Evolutionary conservation across 202 grass and related monocot genomes (phyloP), one percentile per base, ranked within the genome.

Genomic region (Panicum hallii): DNA sequence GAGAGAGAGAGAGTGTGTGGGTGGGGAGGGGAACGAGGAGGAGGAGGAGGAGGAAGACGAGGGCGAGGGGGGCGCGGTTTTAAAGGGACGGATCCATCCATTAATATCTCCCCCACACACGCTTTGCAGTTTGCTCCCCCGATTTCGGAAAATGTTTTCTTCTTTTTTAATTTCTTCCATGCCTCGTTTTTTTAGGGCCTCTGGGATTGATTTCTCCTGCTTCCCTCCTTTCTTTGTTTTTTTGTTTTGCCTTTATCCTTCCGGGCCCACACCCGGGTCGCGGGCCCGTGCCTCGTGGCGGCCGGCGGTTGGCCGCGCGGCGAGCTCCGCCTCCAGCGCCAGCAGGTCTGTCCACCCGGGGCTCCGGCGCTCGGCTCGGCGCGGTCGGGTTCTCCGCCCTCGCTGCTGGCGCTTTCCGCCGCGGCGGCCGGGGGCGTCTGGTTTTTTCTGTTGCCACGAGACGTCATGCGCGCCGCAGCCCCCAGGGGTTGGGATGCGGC

Each of bases 61-160:
- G 47, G 47, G 13, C 7, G 54, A n/a, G 19, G 2, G 17, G 9
- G 26, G 17, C 20, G 53, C 70, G 45, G 54, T 87, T 87, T 90
- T 84, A 81, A 90, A 87, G 63, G 76, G 28, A 70, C 15, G 49
- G 70, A 85, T 75, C 82, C 81, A 20, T 45, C 72, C 55, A 12
- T 20, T 48, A 47, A 70, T 54, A 48, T 20, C 46, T 4, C 44
- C 3, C 40, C 12, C 30, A 2, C 42, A 9, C 42, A 19, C 65
- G 19, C 2, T 22, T 81, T 80, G n/a, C 22, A 79, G 26, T 40
- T 87, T 44, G 60, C 60, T 77, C 64, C 48, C 12, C 32, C 78
- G 43, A 57, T 74, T 63, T 52, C 28, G 61, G 69, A 60, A 26
- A 57, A 28, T 22, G 32, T 55, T 32, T 40, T 6, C 15, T 19